These are phyloP conservation scores for Geoglossum glabrum DNA, from an alignment of 495 filamentous ascomycete genomes.

Conservation along the genomic window DNA sequence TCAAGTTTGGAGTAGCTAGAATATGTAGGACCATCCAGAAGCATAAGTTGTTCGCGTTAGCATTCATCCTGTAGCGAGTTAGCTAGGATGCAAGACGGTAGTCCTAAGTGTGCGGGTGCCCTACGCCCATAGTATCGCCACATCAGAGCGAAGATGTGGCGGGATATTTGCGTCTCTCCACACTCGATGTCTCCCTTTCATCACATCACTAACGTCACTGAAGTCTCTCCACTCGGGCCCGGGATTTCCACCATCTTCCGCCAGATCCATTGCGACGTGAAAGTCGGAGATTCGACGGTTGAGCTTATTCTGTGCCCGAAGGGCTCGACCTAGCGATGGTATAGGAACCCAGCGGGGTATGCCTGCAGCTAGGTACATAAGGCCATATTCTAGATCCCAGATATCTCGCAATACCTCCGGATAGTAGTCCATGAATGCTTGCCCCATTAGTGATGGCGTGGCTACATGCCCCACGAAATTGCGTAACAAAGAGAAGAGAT, in stretches of 20 bases:
- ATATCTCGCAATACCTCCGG: conserved; percentile 32
- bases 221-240: conserved; percentile 30
- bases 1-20: conserved; percentile 23
- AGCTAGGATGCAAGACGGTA: not conserved
- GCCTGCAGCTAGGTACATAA: conserved; percentile 29
- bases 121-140: not conserved
- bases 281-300: conserved; percentile 26
- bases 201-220: conserved; percentile 29
- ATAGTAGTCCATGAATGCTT: conserved; percentile 32
- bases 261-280: conserved; percentile 27
- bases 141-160: not conserved
- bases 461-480: conserved; percentile 32
- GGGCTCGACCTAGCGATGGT: conserved; percentile 27
- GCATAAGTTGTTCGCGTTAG: conserved; percentile 28
- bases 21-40: conserved; percentile 39
- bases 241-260: conserved; percentile 25
- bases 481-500: conserved; percentile 31
- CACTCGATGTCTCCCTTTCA: conserved; percentile 22
- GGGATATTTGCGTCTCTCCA: not conserved
- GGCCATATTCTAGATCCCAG: conserved; percentile 33
- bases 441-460: conserved; percentile 32
- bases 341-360: conserved; percentile 31
- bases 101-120: not conserved
- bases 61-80: conserved; percentile 34
- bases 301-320: conserved; percentile 30